phyloP scores from a whole-genome alignment of 1,284 basidiomycete genomes.

The Anthracocystis walkeri region DNA sequence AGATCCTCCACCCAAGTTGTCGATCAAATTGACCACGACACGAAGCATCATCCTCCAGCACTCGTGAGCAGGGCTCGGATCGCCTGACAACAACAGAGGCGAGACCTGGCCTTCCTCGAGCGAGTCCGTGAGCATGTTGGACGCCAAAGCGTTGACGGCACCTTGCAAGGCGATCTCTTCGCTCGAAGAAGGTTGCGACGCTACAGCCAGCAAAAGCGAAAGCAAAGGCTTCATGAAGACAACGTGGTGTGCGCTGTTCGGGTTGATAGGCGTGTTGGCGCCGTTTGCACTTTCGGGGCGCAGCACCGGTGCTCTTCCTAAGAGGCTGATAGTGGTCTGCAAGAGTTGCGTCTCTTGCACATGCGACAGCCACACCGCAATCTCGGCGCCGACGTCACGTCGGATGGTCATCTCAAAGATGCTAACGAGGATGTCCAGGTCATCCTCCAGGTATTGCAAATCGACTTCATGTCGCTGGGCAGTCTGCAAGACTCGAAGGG shows the following conservation, averaged over 20 bases:
- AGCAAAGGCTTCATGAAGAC: conserved; percentile 74
- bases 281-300: conserved; percentile 30
- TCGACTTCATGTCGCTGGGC: conserved; percentile 75
- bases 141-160: conserved; percentile 82
- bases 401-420: conserved; percentile 84
- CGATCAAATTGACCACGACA: conserved; percentile 80
- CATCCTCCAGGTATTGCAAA: conserved; percentile 75
- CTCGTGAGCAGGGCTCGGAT: conserved; percentile 81
- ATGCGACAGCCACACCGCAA: conserved; percentile 82
- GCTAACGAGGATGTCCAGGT: conserved; percentile 82
- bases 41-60: conserved; percentile 87
- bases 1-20: conserved; percentile 71
- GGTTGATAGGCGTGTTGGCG: conserved; percentile 16
- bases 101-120: conserved; percentile 81
- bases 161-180: conserved; percentile 88
- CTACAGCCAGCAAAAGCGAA: conserved; percentile 86
- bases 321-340: conserved; percentile 80
- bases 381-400: conserved; percentile 74
- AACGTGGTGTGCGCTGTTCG: conserved; percentile 41
- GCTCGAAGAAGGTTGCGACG: conserved; percentile 79
- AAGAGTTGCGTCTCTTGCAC: conserved; percentile 86
- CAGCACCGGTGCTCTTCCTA: conserved; percentile 73
- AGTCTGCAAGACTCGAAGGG: conserved; percentile 63
- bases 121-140: conserved; percentile 81
- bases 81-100: conserved; percentile 77